A percentile compares a stretch with the other conserved stretches of the same genome.
These are phyloP conservation scores for Penicillium verhagenii DNA, from an alignment of 495 filamentous ascomycete genomes.

Conservation along the genomic window DNA sequence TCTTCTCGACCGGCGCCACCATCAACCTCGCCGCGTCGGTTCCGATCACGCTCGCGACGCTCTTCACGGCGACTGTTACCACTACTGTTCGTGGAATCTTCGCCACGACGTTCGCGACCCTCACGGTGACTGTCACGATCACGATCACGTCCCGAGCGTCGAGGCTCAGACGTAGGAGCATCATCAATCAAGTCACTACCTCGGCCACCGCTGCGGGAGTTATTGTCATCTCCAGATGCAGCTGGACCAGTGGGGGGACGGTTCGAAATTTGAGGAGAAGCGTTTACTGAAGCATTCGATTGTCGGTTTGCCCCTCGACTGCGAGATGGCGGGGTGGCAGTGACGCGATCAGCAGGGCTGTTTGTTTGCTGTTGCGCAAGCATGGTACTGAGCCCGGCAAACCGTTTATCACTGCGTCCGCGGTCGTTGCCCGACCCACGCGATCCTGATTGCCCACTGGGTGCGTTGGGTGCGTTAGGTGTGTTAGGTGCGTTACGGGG, in stretches of 20 bases:
- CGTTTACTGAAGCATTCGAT: constrained; percentile 22
- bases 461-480: constrained; percentile 25
- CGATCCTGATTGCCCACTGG: constrained; percentile 15
- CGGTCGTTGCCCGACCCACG: constrained; percentile 39
- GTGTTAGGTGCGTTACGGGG: constrained; percentile 32
- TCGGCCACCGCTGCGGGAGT: constrained; percentile 23
- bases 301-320: constrained; percentile 40
- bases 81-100: constrained; percentile 25
- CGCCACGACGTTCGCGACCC: constrained; percentile 24
- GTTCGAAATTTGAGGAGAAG: constrained; percentile 29
- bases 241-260: constrained; percentile 30
- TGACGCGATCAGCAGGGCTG: constrained; percentile 31
- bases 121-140: constrained; percentile 31
- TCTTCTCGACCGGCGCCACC: constrained; percentile 32
- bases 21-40: constrained; percentile 37
- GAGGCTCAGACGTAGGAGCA: constrained; percentile 25
- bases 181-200: constrained; percentile 38
- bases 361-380: constrained; percentile 39
- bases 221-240: constrained; percentile 23
- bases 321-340: constrained; percentile 34
- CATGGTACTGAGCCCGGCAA: constrained; percentile 44
- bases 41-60: constrained; percentile 40
- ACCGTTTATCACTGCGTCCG: constrained; percentile 44
- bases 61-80: constrained; percentile 38
- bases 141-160: constrained; percentile 27